These are phyloP conservation scores for Antarctomyces pellizariae DNA, from an alignment of 495 filamentous ascomycete species.

Conservation along the genomic window DNA sequence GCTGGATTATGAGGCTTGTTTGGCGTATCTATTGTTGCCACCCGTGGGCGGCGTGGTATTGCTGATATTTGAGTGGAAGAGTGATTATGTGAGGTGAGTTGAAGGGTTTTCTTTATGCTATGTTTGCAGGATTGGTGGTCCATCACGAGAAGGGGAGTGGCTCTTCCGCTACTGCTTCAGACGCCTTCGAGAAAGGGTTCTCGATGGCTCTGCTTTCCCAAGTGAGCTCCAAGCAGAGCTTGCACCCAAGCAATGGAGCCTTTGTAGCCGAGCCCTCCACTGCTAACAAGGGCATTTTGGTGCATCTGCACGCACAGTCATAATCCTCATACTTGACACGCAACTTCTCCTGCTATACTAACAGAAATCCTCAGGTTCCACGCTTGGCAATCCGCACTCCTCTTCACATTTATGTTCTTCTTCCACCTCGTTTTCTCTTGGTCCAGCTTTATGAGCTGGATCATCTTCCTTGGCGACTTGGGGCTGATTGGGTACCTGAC, in stretches of 20 bases:
- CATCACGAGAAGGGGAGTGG: too few species aligned
- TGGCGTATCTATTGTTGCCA: conserved; percentile 74
- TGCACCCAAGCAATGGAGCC: too few species aligned
- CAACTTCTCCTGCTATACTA: conserved; percentile 5
- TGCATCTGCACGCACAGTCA: too few species aligned
- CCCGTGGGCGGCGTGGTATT: conserved; percentile 71
- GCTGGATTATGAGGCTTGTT: conserved; percentile 61
- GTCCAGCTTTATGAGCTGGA: conserved; percentile 63
- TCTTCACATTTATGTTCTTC: conserved; percentile 70
- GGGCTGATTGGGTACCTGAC: conserved; percentile 55
- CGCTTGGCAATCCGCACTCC: conserved; percentile 78
- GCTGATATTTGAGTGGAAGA: conserved; percentile 74
- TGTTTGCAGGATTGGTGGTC: too few species aligned
- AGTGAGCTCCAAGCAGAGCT: too few species aligned
- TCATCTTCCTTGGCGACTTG: conserved; percentile 54
- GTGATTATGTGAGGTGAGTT: conserved; percentile 80
- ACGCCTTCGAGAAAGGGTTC: too few species aligned
- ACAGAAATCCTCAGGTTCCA: conserved; percentile 64
- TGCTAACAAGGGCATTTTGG: too few species aligned
- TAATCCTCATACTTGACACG: too few species aligned
- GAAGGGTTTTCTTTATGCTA: too few species aligned
- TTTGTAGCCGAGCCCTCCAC: too few species aligned
- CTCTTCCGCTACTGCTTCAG: too few species aligned
- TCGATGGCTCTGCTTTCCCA: too few species aligned
- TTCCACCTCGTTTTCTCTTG: conserved; percentile 70